Conservation (phyloP, 352 stramenopile species). For the Phytophthora citricola region DNA sequence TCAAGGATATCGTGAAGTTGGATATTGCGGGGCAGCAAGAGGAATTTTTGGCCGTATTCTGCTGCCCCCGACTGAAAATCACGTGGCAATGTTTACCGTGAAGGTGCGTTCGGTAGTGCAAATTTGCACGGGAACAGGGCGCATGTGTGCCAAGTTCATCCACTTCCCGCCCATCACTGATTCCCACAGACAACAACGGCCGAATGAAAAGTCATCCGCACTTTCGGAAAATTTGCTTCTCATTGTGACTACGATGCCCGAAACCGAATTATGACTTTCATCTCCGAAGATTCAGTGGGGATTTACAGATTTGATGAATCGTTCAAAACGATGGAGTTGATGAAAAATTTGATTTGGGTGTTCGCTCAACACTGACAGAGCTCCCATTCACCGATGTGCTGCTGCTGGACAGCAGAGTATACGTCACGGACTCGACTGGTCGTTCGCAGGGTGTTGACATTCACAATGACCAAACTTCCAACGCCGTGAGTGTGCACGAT, state of each 20-base stretch:
- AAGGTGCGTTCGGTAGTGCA: conserved; percentile 34
- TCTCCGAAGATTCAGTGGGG: conserved; percentile 18
- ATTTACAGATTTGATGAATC: conserved; percentile 43
- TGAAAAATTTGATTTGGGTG: conserved; percentile 38
- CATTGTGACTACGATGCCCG: conserved; percentile 35
- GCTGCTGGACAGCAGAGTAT: conserved; percentile 32
- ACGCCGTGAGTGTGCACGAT: conserved; percentile 16
- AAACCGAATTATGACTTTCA: conserved; percentile 32
- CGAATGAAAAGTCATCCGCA: conserved; percentile 12
- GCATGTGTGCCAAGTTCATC: conserved; percentile 32
- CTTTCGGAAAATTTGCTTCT: conserved; percentile 30
- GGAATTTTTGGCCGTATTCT: conserved; percentile 23
- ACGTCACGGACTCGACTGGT: conserved; percentile 41
- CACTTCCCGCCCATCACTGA: conserved; percentile 12
- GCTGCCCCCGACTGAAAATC: conserved; percentile 8
- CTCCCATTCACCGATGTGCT: conserved; percentile 38
- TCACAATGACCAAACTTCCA: conserved; percentile 52
- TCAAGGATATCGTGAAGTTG: conserved; percentile 32
- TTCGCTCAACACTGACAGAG: conserved; percentile 34
- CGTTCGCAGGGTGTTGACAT: conserved; percentile 44
- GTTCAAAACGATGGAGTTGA: conserved; percentile 35
- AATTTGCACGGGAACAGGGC: conserved; percentile 20
- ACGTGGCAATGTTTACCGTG: conserved; percentile 38
- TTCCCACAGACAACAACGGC: neutral
- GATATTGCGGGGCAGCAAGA: neutral